These are phyloP conservation scores for Lomentospora prolificans DNA, from an alignment of 2,329 filamentous ascomycete species.

Conservation along the genomic window DNA sequence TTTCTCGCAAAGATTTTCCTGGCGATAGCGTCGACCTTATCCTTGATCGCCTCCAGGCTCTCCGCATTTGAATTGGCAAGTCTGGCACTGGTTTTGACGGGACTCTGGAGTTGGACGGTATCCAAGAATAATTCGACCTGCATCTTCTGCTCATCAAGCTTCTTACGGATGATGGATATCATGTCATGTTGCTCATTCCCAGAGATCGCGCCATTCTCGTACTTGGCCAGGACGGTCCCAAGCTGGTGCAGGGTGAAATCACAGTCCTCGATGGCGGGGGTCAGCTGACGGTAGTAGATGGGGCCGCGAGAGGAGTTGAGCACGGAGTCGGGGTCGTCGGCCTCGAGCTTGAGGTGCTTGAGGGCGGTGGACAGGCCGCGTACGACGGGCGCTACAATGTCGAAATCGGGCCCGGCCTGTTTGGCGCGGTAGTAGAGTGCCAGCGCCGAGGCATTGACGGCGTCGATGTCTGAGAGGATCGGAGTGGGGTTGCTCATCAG, in stretches of 20 bases:
- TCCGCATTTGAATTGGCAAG: conserved; percentile 20
- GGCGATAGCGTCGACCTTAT: conserved; percentile 51
- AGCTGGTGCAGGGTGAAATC: conserved; percentile 46
- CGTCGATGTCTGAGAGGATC: conserved; percentile 38
- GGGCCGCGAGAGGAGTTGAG: conserved; percentile 33
- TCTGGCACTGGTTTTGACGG: conserved; percentile 24
- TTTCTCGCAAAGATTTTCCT: conserved; percentile 35
- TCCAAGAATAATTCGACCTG: conserved; percentile 48
- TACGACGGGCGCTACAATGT: conserved; percentile 38
- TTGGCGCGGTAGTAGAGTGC: conserved; percentile 43
- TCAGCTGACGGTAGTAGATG: conserved; percentile 39
- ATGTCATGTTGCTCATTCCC: conserved; percentile 6
- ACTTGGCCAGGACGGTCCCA: conserved; percentile 39
- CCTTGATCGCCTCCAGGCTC: conserved; percentile 44
- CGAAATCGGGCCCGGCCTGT: conserved; percentile 36
- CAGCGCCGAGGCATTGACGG: conserved; percentile 44
- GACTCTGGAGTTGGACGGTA: conserved; percentile 43
- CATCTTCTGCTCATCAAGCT: conserved; percentile 41
- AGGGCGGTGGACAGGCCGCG: conserved; percentile 45
- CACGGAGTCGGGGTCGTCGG: conserved; percentile 44
- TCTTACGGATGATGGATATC: conserved; percentile 26
- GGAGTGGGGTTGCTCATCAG: conserved; percentile 6
- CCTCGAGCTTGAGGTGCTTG: conserved; percentile 48
- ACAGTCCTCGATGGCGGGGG: conserved; percentile 43
- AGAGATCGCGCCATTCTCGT: conserved; percentile 21